Base-by-base conservation (phyloP, 179 eudicot species). In the Nepenthes alata region DNA sequence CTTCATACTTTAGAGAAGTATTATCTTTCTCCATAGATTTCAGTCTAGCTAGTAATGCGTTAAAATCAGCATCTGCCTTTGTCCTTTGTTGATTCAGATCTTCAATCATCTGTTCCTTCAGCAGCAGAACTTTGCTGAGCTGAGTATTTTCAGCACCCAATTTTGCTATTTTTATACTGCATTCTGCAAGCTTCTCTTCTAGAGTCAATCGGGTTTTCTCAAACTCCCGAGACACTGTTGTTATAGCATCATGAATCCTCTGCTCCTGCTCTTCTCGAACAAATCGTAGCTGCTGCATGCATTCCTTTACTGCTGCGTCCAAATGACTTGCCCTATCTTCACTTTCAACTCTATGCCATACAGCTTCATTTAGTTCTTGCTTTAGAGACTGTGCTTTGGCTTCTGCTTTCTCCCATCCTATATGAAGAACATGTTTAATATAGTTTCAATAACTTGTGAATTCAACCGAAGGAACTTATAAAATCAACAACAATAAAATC, bases 321-420 rank as follows among this genome's bases (percentile, higher is more conserved):
- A 89, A 48, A 38, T 87, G 77, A 37, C 57, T 55, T 57, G 78
- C 38, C 65, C 88, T 75, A 59, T 81, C 90, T 66, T 89, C 98
- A 67, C 77, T 64, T 49, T 81, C 81, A 48, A 71, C 65, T 65
- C 74, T 77, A 62, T 82, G 85, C 62, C 75, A 72, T 59, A 75
- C 64, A 72, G 80, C 80, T 70, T 78, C 89, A 12, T 82, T 86
- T 11, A 89, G 70, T 71, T 93, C 93, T 76, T 83, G 74, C 67
- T 80, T 85, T 49, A 89, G 62, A 3, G 78, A 71, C 61, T 70
- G 16, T 62, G 80, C 86, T 67, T 83, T 89, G 13, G 77, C 78
- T 75, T 83, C 88, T 59, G 89, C 87, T 71, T 83, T 93, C 70
- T 86, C 93, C 96, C 90, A 89, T 14, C 96, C 95, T 89, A 61